phyloP scores from a whole-genome alignment of 371 early-diverging fungal species.

The Mortierella sp. region DNA sequence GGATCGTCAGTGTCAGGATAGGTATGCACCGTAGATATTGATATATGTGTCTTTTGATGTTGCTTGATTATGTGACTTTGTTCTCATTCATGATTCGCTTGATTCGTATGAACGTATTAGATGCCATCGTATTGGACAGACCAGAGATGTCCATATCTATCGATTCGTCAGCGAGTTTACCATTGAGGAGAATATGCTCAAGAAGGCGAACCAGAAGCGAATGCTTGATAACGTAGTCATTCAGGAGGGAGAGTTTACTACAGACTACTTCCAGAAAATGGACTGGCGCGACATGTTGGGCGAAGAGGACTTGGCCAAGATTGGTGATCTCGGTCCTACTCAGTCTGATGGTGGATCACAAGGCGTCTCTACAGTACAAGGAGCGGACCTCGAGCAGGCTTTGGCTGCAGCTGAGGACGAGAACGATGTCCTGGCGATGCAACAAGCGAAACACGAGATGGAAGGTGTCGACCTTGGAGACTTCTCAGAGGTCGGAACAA shows the following conservation, averaged over 20 bases:
- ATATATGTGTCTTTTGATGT: not conserved
- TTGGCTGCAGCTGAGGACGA: conserved; percentile 81
- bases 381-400: conserved; percentile 73
- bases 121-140: conserved; percentile 97
- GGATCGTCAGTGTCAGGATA: conserved; percentile 75
- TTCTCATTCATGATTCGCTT: not conserved
- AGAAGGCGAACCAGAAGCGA: conserved; percentile 88
- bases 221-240: conserved; percentile 91
- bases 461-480: conserved; percentile 71
- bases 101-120: conserved; percentile 61
- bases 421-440: conserved; percentile 75
- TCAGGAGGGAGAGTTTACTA: conserved; percentile 85
- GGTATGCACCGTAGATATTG: conserved; percentile 58
- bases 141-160: conserved; percentile 93
- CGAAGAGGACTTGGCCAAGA: conserved; percentile 68
- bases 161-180: conserved; percentile 89
- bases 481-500: conserved; percentile 63
- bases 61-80: not conserved
- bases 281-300: conserved; percentile 76
- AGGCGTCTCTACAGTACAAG: conserved; percentile 43
- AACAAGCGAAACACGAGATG: conserved; percentile 75
- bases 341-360: conserved; percentile 35
- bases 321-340: conserved; percentile 56
- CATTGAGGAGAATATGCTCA: conserved; percentile 91
- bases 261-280: conserved; percentile 75